phyloP scores from a whole-genome alignment of 352 stramenopile genomes.

The Peronospora destructor region DNA sequence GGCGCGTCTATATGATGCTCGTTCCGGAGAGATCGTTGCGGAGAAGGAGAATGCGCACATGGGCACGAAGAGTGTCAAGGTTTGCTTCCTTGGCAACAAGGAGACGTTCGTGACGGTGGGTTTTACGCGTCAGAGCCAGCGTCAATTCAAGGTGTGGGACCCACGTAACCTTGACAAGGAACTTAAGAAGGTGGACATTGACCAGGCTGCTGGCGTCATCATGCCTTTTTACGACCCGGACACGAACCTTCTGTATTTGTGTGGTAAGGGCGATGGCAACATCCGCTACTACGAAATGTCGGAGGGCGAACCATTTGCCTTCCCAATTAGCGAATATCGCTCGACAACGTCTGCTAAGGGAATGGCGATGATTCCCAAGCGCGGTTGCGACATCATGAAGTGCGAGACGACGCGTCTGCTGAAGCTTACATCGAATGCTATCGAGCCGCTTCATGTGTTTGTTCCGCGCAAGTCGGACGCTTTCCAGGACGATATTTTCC shows the following conservation, averaged over 20 bases:
- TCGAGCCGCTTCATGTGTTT: slow-evolving; percentile 94
- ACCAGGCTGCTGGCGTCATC: slow-evolving; percentile 97
- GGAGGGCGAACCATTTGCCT: slow-evolving; percentile 90
- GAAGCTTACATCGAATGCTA: slow-evolving; percentile 94
- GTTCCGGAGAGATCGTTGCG: slow-evolving; percentile 66
- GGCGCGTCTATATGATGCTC: slow-evolving; percentile 93
- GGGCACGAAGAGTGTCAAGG: slow-evolving; percentile 96
- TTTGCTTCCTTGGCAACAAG: slow-evolving; percentile 92
- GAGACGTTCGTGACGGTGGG: slow-evolving; percentile 96
- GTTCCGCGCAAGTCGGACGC: slow-evolving; percentile 98
- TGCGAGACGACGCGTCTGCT: slow-evolving; percentile 95
- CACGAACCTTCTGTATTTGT: slow-evolving; percentile 97
- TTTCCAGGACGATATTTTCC: slow-evolving; percentile 99
- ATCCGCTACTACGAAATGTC: slow-evolving; percentile 98
- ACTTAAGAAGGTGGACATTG: slow-evolving; percentile 93
- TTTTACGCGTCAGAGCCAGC: slow-evolving; percentile 94
- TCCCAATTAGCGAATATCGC: slow-evolving; percentile 92
- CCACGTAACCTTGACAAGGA: slow-evolving; percentile 88
- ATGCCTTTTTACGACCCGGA: slow-evolving; percentile 99
- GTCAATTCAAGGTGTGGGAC: slow-evolving; percentile 89
- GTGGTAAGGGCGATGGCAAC: slow-evolving; percentile 96
- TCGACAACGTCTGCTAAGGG: slow-evolving; percentile 94
- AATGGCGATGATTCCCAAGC: slow-evolving; percentile 98
- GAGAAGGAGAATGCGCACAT: slow-evolving; percentile 92
- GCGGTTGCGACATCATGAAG: slow-evolving; percentile 95